Evolutionary conservation across 805 yeast species (phyloP).

Genomic region (Debaryomyces maramus): DNA sequence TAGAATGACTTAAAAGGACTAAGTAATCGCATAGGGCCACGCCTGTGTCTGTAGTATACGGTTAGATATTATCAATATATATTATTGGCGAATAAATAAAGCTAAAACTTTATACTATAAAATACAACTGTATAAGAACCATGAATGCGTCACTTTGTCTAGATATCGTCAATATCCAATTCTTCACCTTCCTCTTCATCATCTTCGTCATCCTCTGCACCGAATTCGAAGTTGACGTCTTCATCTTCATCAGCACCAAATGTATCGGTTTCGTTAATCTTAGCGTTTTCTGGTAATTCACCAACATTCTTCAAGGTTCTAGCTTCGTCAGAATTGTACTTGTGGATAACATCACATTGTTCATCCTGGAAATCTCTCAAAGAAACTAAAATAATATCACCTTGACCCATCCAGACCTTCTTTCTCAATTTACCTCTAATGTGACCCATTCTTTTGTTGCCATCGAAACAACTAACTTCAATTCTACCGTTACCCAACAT

Average conservation of each 20-base stretch:
- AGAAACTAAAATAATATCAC: slow-evolving; percentile 94
- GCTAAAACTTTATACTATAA: slow-evolving; percentile 3
- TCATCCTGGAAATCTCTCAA: slow-evolving; percentile 98
- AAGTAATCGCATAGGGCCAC: no score
- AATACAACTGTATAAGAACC: slow-evolving; percentile 7
- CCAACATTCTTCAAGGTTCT: slow-evolving; percentile 94
- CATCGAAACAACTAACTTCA: slow-evolving; percentile 94
- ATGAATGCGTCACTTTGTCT: slow-evolving; percentile 21
- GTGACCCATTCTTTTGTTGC: slow-evolving; percentile 90
- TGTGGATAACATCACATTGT: slow-evolving; percentile 96
- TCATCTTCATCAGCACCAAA: slow-evolving; percentile 96
- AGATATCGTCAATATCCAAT: slow-evolving; percentile 94
- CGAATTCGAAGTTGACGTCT: slow-evolving; percentile 97
- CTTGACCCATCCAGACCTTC: slow-evolving; percentile 99
- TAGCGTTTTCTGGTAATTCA: slow-evolving; percentile 95
- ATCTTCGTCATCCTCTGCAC: slow-evolving; percentile 82
- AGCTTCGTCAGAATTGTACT: slow-evolving; percentile 96
- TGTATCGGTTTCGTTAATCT: slow-evolving; percentile 96
- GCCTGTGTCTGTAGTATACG: neutral
- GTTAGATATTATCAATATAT: neutral
- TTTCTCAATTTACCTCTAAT: slow-evolving; percentile 98
- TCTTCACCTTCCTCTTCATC: slow-evolving; percentile 68
- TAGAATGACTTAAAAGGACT: no score
- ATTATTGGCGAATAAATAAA: slow-evolving; percentile 1
- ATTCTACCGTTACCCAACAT: slow-evolving; percentile 99